These are phyloP conservation scores for Andrographis paniculata DNA, from an alignment of 305 asterid genomes.

Conservation along the genomic window DNA sequence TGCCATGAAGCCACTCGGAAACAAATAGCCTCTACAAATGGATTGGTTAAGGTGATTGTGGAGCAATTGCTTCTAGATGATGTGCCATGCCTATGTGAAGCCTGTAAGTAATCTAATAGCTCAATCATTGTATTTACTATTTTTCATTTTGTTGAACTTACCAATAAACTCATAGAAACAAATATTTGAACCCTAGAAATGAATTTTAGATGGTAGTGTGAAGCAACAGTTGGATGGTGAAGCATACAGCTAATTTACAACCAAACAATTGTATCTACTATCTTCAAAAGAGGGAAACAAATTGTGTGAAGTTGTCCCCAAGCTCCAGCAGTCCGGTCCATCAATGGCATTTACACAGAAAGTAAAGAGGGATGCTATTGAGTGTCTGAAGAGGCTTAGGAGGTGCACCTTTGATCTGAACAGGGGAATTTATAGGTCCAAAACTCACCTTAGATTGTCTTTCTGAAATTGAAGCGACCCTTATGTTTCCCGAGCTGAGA, in stretches of 20 bases:
- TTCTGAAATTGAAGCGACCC: too few species aligned
- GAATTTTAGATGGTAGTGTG: neutral
- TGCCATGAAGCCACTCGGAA: conserved; percentile 71
- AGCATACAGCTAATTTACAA: neutral
- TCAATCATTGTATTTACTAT: too few species aligned
- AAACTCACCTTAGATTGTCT: too few species aligned
- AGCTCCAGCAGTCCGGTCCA: too few species aligned
- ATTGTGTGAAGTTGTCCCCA: too few species aligned
- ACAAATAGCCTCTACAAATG: conserved; percentile 49
- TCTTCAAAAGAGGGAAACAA: too few species aligned
- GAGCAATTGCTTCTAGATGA: conserved; percentile 78
- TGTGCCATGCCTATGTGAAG: conserved; percentile 83
- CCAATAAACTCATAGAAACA: neutral
- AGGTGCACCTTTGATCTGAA: too few species aligned
- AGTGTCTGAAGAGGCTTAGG: too few species aligned
- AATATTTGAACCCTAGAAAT: neutral
- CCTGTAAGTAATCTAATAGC: conserved; percentile 78
- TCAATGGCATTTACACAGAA: too few species aligned
- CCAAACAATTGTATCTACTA: neutral
- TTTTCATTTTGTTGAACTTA: neutral
- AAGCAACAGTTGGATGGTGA: neutral
- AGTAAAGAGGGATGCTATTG: too few species aligned
- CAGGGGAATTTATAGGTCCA: too few species aligned
- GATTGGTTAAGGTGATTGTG: conserved; percentile 50
- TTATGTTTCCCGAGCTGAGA: too few species aligned